Percentiles rank a stretch among this genome's conserved stretches.
These are phyloP conservation scores for Mikania micrantha DNA, from an alignment of 129 eudicot species.

Conservation along the genomic window DNA sequence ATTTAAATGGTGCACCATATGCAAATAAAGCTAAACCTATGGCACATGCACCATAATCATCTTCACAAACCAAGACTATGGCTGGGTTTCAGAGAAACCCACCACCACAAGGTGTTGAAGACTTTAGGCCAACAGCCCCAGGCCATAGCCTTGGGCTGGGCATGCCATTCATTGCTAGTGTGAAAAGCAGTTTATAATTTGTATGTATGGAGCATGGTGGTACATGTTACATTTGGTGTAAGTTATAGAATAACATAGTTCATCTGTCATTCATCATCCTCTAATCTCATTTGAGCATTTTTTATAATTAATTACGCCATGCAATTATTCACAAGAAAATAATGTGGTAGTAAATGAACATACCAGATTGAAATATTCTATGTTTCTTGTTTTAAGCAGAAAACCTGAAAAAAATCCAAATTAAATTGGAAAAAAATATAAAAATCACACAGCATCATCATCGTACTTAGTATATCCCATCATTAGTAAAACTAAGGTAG, in stretches of 20 bases:
- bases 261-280: slow-evolving; percentile 10
- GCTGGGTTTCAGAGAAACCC: slow-evolving; percentile 11
- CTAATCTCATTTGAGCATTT: background rate
- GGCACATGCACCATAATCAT: slow-evolving; percentile 27
- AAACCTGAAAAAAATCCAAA: background rate
- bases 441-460: no score
- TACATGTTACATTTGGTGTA: slow-evolving; percentile 8
- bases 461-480: no score
- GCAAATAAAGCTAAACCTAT: slow-evolving; percentile 28
- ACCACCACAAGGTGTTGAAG: slow-evolving; percentile 41
- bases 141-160: slow-evolving; percentile 79
- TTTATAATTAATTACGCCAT: background rate
- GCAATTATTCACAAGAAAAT: no score
- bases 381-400: background rate
- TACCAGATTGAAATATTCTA: slow-evolving; percentile 2
- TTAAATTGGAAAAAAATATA: background rate
- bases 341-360: background rate
- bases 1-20: slow-evolving; percentile 19
- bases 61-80: slow-evolving; percentile 7
- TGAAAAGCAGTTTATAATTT: background rate
- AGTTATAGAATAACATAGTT: background rate
- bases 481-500: no score
- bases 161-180: slow-evolving; percentile 47
- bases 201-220: slow-evolving; percentile 11
- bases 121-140: slow-evolving; percentile 65